Evolutionary conservation across 2,329 filamentous ascomycete species (phyloP), one percentile per base, ranked within the genome.

Genomic region (Furcasterigmium sp.): DNA sequence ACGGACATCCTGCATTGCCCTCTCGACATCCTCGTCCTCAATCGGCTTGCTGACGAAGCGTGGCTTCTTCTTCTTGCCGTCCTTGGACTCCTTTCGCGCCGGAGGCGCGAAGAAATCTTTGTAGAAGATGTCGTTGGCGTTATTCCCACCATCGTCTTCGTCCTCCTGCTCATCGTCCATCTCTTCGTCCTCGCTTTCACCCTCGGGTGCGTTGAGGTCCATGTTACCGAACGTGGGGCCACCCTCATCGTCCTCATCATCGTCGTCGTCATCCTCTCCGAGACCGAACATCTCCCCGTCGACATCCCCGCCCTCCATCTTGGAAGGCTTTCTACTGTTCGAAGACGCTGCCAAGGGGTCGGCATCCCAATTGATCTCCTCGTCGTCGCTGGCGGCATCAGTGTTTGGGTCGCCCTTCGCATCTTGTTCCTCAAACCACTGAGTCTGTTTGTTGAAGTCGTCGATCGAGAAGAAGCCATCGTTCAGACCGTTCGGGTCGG

Each of bases 401-500:
- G 85, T 84, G 53, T 85, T 83, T 29, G 80, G 80, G 52, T 91
- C 87, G 21, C 85, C 89, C 50, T 78, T 76, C 21, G 79, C 78
- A 61, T 97, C 91, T 62, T 90, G 85, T 51, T 87, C 82, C 63
- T 98, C 93, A 39, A 96, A 82, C 59, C 85, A 85, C 56, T 95
- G 88, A 2, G 90, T 88, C 59, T 94, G 87, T 60, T 85, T 88
- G 72, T 98, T 98, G 76, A 98, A 98, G 46, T 94, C 83, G 56
- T 97, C 91, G 55, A 98, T 91, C 14, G 89, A 95, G 68, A 98
- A 98, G 69, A 98, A 98, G 5, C 90, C 91, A 58, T 98, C 93
- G 57, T 98, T 97, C 25, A 98, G 78, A 7, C 90, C 89, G 57
- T 93, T 76, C 4, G 82, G 82, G 56, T 97, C 90, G 53, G 83